Base-by-base conservation (phyloP, 345 rosid species). In the Moringa oleifera region DNA sequence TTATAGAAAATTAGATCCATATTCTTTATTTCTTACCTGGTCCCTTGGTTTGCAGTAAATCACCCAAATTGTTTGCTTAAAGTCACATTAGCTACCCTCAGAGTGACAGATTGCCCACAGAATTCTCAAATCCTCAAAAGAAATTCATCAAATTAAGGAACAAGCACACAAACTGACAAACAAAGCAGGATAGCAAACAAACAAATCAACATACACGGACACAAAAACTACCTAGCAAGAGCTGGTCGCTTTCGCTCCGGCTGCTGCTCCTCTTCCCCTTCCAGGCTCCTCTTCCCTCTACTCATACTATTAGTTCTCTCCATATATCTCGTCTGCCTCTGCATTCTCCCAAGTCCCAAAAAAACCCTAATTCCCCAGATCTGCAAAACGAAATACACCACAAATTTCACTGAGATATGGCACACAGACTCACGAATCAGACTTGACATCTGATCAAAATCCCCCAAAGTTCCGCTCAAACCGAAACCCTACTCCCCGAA, bases 241-340 rank as follows among this genome's bases (percentile, higher is more conserved):
- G 93, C 89, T 31, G 93, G 93, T 16, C 89, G 87, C 23, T 86
- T 86, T n/a, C 82, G 67, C 57, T 81, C 93, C 18, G 93, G 87
- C 63, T 81, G 84, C 46, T 77, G 78, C 18, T 80, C 89, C 23
- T 78, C 93, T 28, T 71, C 83, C 24, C 76, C 84, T 51, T 86
- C 93, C 59, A 79, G 73, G 66, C 31, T 74, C 71, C 93, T 75
- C 71, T 86, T 86, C 6, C 85, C 83, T 73, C 89, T 77, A 61
- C 74, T 77, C 79, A 80, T 83, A 70, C 79, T 80, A 63, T 79
- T 78, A 59, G 81, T 76, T 69, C 91, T 85, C 59, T 80, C 85
- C 92, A 86, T 83, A 59, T 79, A 83, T 59, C 79, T 77, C 10
- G 85, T 74, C 23, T 77, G 79, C 67, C 76, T 71, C 59, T 72